These are phyloP conservation scores for Solidago caesia DNA, from an alignment of 129 eudicot species.

Conservation along the genomic window DNA sequence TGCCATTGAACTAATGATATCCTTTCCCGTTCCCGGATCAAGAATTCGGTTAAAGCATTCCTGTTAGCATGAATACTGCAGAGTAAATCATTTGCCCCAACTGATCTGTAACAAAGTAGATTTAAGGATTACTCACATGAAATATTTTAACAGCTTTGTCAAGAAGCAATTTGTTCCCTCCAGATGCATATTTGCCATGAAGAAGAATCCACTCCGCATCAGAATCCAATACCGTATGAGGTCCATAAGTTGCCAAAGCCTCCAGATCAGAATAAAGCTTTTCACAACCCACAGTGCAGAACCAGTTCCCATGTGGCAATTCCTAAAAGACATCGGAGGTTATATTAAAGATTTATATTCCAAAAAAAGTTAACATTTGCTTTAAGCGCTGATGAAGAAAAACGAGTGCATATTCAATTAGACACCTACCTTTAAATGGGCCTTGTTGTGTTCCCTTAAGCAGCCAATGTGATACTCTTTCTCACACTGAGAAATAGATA, in stretches of 20 bases:
- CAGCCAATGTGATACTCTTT: constrained; percentile 86
- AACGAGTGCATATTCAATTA: neutral
- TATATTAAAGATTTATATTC: neutral
- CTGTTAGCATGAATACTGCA: constrained; percentile 39
- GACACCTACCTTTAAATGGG: constrained; percentile 59
- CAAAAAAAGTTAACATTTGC: neutral
- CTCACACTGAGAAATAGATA: constrained; percentile 53
- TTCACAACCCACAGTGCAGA: constrained; percentile 57
- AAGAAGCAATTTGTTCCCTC: constrained; percentile 47
- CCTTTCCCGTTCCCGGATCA: constrained; percentile 59
- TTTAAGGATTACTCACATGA: constrained; percentile 55
- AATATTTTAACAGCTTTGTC: constrained; percentile 64
- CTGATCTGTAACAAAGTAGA: neutral
- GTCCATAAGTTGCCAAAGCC: constrained; percentile 38
- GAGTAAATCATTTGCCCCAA: constrained; percentile 16
- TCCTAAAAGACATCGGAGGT: constrained; percentile 42
- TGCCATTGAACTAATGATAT: constrained; percentile 77
- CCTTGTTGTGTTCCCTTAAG: constrained; percentile 54
- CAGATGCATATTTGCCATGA: constrained; percentile 53
- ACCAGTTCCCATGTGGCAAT: constrained; percentile 79
- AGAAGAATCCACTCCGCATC: constrained; percentile 71
- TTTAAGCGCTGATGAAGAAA: constrained; percentile 5
- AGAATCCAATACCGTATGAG: constrained; percentile 41
- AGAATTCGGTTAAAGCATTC: constrained; percentile 69
- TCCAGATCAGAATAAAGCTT: constrained; percentile 48